Evolutionary conservation across 1,284 basidiomycete genomes (phyloP), one percentile per base, ranked within the genome.

Genomic region (Ustilago shanxiensis): DNA sequence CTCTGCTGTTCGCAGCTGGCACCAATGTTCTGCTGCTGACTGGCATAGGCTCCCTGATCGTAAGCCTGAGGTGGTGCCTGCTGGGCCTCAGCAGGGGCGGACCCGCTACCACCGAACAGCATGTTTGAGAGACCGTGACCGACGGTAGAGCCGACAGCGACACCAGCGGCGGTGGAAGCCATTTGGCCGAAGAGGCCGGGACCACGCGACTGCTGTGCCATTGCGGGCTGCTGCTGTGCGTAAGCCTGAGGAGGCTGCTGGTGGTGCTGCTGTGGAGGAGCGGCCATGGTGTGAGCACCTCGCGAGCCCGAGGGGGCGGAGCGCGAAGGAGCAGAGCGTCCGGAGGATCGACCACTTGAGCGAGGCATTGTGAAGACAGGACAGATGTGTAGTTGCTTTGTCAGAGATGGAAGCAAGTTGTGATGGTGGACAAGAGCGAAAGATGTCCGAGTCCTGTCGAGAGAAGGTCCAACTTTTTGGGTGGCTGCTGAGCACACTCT

Each of bases 101-200:
- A 79, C 47, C 87, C 81, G 39, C 88, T 86, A 61, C 91, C 90
- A 53, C 93, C 93, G 78, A 95, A 95, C 64, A 95, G 89, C 92
- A 95, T 93, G 86, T 86, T 89, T 55, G 92, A 93, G 72, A 95
- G 84, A 39, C 93, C 93, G 82, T 95, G 93, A 53, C 93, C 93
- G 72, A 95, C 89, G 57, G 91, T 88, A 16, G 92, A 93, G 49
- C 93, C 93, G 58, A 93, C 89, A 7, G 93, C 93, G 45, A 95
- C 93, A 72, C 92, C 93, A 62, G 93, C 93, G 29, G 93, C 93
- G 8, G 93, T 95, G 16, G 93, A 93, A 60, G 93, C 93, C 93
- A 95, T 95, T 86, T 85, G 82, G 26, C 81, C 80, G 52, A 85
- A 85, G 29, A 85, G 66, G 57, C 84, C 83, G 24, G 82, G 81